phyloP scores from a whole-genome alignment of 768 basidiomycete species.

The Tylopilus sp. region DNA sequence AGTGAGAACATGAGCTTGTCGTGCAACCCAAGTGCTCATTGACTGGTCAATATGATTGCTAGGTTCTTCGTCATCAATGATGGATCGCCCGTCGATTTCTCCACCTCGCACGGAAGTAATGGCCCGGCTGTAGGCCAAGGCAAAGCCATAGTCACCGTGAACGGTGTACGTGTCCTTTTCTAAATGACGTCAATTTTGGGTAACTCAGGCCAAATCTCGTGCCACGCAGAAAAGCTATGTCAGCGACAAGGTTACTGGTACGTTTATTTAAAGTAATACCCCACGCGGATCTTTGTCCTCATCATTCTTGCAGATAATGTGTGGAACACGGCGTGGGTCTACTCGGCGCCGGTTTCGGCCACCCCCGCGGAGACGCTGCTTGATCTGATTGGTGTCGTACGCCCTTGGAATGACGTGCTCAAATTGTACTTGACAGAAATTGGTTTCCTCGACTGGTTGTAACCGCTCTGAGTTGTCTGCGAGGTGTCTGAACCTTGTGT shows the following conservation, averaged over 20 bases:
- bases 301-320: constrained; percentile 1
- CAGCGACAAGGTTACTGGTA: constrained; percentile 2
- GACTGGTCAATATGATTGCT: too few relatives aligned
- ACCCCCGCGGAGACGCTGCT: not conserved
- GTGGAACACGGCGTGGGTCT: constrained; percentile 11
- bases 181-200: not conserved
- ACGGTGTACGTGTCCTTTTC: not conserved
- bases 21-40: too few relatives aligned
- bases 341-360: not conserved
- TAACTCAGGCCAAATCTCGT: not conserved
- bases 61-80: constrained; percentile 10
- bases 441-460: not conserved
- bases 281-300: too few relatives aligned
- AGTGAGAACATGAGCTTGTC: not conserved
- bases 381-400: not conserved
- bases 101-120: constrained; percentile 1
- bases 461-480: too few relatives aligned
- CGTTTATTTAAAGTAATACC: too few relatives aligned
- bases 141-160: not conserved
- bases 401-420: constrained; percentile 1
- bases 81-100: constrained; percentile 6
- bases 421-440: not conserved
- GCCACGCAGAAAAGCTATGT: not conserved
- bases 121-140: not conserved
- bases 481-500: too few relatives aligned